A percentile compares a stretch with the other conserved stretches of the same genome.
Evolutionary conservation across 495 filamentous ascomycete species (phyloP).

Genomic region (Lentithecium fluviatile): DNA sequence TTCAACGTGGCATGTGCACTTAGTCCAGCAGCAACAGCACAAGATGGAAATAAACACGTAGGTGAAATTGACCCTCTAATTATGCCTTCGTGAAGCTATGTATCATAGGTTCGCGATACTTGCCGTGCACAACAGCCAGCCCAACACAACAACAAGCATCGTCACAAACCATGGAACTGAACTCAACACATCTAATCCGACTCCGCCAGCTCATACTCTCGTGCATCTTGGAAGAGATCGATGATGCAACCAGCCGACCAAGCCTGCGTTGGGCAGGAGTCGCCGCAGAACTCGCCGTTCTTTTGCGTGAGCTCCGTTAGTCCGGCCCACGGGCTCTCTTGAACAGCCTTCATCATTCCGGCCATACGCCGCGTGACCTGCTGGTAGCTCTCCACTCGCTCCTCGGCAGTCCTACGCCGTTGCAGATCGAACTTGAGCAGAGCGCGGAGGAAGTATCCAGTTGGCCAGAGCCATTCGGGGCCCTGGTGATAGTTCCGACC

Average conservation of each 20-base stretch:
- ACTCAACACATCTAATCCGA: slow-evolving; percentile 3
- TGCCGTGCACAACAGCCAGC: slow-evolving; percentile 11
- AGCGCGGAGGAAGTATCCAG: slow-evolving; percentile 89
- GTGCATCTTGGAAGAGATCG: slow-evolving; percentile 90
- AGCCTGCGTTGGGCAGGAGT: slow-evolving; percentile 94
- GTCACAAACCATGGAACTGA: not conserved
- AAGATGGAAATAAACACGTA: not conserved
- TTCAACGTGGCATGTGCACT: not conserved
- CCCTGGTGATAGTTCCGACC: slow-evolving; percentile 98
- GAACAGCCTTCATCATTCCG: slow-evolving; percentile 77
- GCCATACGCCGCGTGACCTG: slow-evolving; percentile 81
- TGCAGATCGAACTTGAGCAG: slow-evolving; percentile 85
- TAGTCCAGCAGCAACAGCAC: not conserved
- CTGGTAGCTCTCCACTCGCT: slow-evolving; percentile 82
- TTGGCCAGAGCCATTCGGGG: slow-evolving; percentile 99
- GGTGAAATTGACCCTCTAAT: not conserved
- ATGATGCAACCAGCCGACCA: slow-evolving; percentile 94
- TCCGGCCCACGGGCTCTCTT: slow-evolving; percentile 80
- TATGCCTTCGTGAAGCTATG: slow-evolving; percentile 8
- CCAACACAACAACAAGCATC: slow-evolving; percentile 4
- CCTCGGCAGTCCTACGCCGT: slow-evolving; percentile 63
- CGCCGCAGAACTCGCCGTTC: slow-evolving; percentile 74
- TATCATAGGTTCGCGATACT: slow-evolving; percentile 1
- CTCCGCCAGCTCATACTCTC: slow-evolving; percentile 42
- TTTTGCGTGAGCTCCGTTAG: slow-evolving; percentile 92